Conservation (phyloP, 331 rosid genomes). For the Quercus lobata region DNA sequence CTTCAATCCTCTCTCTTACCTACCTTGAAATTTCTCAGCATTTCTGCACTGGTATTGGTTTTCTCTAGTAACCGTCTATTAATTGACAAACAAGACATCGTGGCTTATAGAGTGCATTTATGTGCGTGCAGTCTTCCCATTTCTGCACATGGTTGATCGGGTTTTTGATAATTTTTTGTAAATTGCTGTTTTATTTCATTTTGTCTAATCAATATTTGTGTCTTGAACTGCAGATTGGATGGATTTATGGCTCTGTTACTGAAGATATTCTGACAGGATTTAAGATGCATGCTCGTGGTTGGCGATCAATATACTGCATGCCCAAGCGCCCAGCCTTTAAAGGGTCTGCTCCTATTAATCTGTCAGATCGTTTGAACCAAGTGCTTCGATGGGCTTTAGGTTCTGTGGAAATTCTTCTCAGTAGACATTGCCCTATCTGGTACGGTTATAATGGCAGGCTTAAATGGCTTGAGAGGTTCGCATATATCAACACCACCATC, state of each 20-base stretch:
- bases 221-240: slow-evolving; percentile 69
- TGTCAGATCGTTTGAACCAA: slow-evolving; percentile 98
- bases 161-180: neutral
- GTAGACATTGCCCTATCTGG: slow-evolving; percentile 99
- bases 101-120: neutral
- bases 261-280: slow-evolving; percentile 99
- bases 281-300: slow-evolving; percentile 98
- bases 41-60: slow-evolving; percentile 10
- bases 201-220: slow-evolving; percentile 10
- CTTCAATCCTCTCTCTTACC: neutral
- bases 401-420: slow-evolving; percentile 91
- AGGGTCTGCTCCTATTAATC: slow-evolving; percentile 99
- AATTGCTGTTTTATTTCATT: neutral
- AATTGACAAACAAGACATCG: neutral
- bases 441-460: slow-evolving; percentile 90
- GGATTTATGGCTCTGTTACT: slow-evolving; percentile 99
- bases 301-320: slow-evolving; percentile 96
- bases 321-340: slow-evolving; percentile 90
- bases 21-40: neutral
- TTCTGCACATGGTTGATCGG: neutral
- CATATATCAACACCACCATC: slow-evolving; percentile 94
- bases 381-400: slow-evolving; percentile 99
- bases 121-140: neutral
- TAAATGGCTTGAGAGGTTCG: slow-evolving; percentile 91
- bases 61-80: neutral